These are phyloP conservation scores for Saccharomycopsis schoenii DNA, from an alignment of 805 yeast genomes.

Conservation along the genomic window DNA sequence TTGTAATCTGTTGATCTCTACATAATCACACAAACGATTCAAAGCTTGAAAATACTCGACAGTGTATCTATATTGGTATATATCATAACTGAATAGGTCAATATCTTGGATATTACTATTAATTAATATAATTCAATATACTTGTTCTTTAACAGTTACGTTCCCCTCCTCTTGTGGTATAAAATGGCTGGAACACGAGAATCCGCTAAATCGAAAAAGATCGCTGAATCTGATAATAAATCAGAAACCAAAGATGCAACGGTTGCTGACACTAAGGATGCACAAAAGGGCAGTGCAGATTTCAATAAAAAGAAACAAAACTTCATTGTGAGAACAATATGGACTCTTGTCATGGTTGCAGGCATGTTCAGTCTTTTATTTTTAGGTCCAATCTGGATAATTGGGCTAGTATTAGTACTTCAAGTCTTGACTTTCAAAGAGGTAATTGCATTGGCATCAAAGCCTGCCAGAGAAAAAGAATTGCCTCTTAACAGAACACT, in stretches of 20 bases:
- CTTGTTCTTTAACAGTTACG: not conserved
- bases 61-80: no score
- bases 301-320: slow-evolving; percentile 65
- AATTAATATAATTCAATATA: no score
- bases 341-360: slow-evolving; percentile 88
- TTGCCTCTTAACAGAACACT: slow-evolving; percentile 74
- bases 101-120: no score
- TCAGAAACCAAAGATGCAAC: not conserved
- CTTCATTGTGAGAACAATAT: slow-evolving; percentile 76
- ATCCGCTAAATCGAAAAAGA: not conserved
- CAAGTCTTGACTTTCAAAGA: slow-evolving; percentile 86
- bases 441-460: slow-evolving; percentile 75
- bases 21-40: no score
- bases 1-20: not conserved
- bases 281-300: slow-evolving; percentile 3
- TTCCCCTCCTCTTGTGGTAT: not conserved
- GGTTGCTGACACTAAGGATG: not conserved
- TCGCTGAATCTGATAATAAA: not conserved
- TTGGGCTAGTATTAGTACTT: slow-evolving; percentile 56
- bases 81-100: no score
- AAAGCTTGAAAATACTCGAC: no score
- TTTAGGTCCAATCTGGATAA: slow-evolving; percentile 79
- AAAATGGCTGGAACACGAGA: not conserved
- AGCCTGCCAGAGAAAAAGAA: slow-evolving; percentile 71
- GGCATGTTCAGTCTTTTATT: slow-evolving; percentile 61